Conservation (phyloP, 192 early-diverging fungal genomes). For the Neocallimastix lanati region DNA sequence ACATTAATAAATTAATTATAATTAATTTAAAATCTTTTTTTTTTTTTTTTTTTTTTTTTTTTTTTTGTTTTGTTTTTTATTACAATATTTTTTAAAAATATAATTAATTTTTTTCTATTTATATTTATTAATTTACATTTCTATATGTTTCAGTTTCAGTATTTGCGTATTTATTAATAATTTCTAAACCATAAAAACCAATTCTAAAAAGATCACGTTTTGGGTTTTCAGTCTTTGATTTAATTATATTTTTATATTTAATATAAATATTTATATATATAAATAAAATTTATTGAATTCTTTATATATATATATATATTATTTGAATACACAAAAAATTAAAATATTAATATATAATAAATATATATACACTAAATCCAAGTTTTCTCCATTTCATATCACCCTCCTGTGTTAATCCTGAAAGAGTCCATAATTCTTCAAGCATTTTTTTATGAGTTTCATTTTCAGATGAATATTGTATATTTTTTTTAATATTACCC, state of each 20-base stretch:
- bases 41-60: not conserved
- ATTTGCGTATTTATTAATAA: slow-evolving; percentile 32
- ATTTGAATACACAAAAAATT: not conserved
- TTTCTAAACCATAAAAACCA: slow-evolving; percentile 43
- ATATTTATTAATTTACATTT: not conserved
- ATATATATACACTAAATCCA: slow-evolving; percentile 37
- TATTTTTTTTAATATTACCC: slow-evolving; percentile 24
- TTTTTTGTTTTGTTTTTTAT: slow-evolving; percentile 9
- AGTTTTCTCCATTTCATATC: slow-evolving; percentile 35
- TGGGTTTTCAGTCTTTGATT: slow-evolving; percentile 30
- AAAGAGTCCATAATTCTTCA: slow-evolving; percentile 33
- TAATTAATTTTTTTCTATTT: no score
- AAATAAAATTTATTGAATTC: no score
- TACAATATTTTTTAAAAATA: no score
- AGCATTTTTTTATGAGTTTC: slow-evolving; percentile 24
- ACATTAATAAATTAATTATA: not conserved
- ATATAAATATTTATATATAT: not conserved
- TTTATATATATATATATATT: no score
- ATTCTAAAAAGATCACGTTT: slow-evolving; percentile 36
- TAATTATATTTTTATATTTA: slow-evolving; percentile 2
- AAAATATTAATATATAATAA: not conserved
- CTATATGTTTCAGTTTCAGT: slow-evolving; percentile 17
- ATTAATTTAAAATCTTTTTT: not conserved
- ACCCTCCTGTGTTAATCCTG: slow-evolving; percentile 12
- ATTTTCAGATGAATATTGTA: slow-evolving; percentile 23